Base-by-base conservation (phyloP, 116 monocot species). In the Trichopus zeylanicus region DNA sequence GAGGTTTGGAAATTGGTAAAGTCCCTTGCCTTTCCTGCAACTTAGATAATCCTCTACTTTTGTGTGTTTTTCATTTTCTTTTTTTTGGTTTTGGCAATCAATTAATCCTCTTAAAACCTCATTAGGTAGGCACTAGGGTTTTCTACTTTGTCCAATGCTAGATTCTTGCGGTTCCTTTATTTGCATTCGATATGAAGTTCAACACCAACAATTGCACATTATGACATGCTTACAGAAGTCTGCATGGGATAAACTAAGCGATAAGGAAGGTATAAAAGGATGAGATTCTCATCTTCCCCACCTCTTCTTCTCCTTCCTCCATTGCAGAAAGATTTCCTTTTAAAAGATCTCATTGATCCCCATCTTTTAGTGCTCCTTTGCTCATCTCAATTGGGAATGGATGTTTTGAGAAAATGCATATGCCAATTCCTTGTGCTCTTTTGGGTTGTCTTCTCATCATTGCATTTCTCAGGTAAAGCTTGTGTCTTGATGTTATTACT, bases 161-260 rank as follows among this genome's bases (percentile, higher is more conserved):
- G n/a, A n/a, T n/a, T n/a, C n/a, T n/a, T n/a, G n/a, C n/a, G n/a
- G n/a, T n/a, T n/a, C n/a, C n/a, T n/a, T n/a, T n/a, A n/a, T n/a
- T n/a, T n/a, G n/a, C n/a, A n/a, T 60, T 60, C 10, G 15, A 37
- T 7, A 32, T 28, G 11, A 21, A 31, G 29, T 4, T 46, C 6
- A 63, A 51, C 28, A 12, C 29, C 21, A 34, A 26, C 26, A 46
- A 32, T 30, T 71, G 32, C 33, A 37, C 34, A 56, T 26, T 6
- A 63, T 56, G 53, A 34, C 55, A 75, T 62, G 53, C 72, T 65
- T 72, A 52, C 31, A 23, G 64, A 64, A 22, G 49, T 71, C 11
- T 39, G 20, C 42, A 75, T 69, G 72, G 83, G 51, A 84, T 84
- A 66, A 75, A 74, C 75, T 75, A 69, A 75, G 37, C 51, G 67